These are phyloP conservation scores for Sporothrix inflata DNA, from an alignment of 2,329 filamentous ascomycete genomes.

Conservation along the genomic window DNA sequence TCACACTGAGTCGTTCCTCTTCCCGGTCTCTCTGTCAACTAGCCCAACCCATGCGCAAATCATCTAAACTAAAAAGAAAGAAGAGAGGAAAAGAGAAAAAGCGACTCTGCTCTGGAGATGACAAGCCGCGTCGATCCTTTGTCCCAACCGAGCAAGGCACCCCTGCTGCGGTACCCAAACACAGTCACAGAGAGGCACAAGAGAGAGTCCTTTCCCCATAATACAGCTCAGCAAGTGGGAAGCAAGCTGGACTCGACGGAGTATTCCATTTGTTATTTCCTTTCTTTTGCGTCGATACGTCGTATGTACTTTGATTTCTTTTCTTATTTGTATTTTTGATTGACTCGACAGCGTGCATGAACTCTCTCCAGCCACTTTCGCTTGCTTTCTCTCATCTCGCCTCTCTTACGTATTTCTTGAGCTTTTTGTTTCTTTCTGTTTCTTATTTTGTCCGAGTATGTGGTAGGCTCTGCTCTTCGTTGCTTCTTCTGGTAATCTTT, in stretches of 20 bases:
- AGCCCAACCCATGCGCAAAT: conserved; percentile 21
- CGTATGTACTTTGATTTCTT: neutral
- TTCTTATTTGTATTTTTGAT: neutral
- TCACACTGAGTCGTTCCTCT: too few species aligned
- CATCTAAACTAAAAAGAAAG: neutral
- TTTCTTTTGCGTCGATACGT: neutral
- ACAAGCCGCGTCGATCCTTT: conserved; percentile 5
- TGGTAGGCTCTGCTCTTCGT: neutral
- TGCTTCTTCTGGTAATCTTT: neutral
- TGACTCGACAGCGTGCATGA: neutral
- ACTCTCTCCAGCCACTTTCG: conserved; percentile 7
- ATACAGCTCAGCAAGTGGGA: neutral
- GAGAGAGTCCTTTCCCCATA: neutral
- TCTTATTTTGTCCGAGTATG: neutral
- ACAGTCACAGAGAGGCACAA: neutral
- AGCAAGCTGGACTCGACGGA: neutral
- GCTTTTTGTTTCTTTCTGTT: neutral
- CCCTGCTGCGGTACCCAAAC: neutral
- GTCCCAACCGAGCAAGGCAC: conserved; percentile 3
- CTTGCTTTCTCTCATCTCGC: neutral
- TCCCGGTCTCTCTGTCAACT: neutral
- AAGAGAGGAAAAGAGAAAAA: neutral
- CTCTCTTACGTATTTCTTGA: neutral
- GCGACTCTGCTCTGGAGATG: neutral
- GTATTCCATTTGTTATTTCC: too few species aligned